phyloP scores from a whole-genome alignment of 441 rosid genomes.

The Capsella rubella region DNA sequence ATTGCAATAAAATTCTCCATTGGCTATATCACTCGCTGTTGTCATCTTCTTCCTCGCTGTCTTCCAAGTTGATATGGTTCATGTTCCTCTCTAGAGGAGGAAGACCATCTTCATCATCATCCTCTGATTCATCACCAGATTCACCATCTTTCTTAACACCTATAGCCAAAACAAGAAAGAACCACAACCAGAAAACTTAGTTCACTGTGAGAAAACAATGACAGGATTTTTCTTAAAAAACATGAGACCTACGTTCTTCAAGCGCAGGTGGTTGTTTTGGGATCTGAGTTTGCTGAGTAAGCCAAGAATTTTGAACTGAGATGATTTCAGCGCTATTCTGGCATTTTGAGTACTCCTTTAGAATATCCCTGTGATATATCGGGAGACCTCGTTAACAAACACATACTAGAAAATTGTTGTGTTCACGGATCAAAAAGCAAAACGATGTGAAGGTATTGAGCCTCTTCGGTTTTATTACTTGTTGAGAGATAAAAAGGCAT shows the following conservation, averaged over 20 bases:
- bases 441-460: background rate
- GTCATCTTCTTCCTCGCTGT: slow-evolving; percentile 57
- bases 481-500: slow-evolving; percentile 91
- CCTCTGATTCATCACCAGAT: slow-evolving; percentile 64
- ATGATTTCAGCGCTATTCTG: slow-evolving; percentile 78
- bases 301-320: slow-evolving; percentile 87
- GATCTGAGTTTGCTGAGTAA: slow-evolving; percentile 68
- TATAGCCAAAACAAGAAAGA: slow-evolving; percentile 6
- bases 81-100: slow-evolving; percentile 90
- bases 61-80: slow-evolving; percentile 69
- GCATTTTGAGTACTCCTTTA: slow-evolving; percentile 85
- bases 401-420: background rate
- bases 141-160: slow-evolving; percentile 51
- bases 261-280: slow-evolving; percentile 54
- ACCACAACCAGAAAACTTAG: slow-evolving; percentile 1
- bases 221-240: background rate
- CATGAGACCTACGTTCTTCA: slow-evolving; percentile 52
- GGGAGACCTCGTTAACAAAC: background rate
- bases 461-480: slow-evolving; percentile 51
- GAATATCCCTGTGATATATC: slow-evolving; percentile 64
- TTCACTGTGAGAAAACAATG: background rate
- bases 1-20: background rate
- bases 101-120: slow-evolving; percentile 77
- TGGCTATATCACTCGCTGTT: slow-evolving; percentile 51
- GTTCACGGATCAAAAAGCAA: background rate